Evolutionary conservation across 805 yeast genomes (phyloP).

Genomic region (Candida ponderosae): DNA sequence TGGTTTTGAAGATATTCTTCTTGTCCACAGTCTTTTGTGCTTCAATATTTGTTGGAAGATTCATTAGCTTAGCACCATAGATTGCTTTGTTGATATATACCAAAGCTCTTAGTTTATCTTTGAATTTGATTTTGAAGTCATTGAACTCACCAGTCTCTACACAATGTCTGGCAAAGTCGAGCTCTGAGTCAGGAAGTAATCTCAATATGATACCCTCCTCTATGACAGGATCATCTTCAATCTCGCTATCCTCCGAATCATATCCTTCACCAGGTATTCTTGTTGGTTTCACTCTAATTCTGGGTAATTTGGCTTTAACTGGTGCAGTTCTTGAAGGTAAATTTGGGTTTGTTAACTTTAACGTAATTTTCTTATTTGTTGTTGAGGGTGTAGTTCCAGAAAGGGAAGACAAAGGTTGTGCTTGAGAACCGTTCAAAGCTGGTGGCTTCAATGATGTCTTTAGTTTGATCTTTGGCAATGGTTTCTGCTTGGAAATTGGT

Average conservation of each 20-base stretch:
- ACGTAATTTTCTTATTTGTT: not conserved
- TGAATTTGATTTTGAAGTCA: conserved; percentile 72
- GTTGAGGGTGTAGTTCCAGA: too few relatives aligned
- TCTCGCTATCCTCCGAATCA: conserved; percentile 93
- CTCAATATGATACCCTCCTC: conserved; percentile 83
- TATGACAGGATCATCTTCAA: conserved; percentile 88
- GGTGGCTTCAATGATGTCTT: not conserved
- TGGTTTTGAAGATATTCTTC: conserved; percentile 79
- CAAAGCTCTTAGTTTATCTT: conserved; percentile 72
- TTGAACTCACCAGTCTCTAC: conserved; percentile 72
- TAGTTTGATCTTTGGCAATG: conserved; percentile 1
- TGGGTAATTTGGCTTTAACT: conserved; percentile 19
- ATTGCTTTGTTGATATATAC: conserved; percentile 59
- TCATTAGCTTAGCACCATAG: conserved; percentile 82
- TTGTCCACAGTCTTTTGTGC: conserved; percentile 82
- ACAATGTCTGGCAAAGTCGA: conserved; percentile 69
- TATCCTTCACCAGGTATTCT: conserved; percentile 91
- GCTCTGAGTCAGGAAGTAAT: conserved; percentile 56
- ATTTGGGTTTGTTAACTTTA: not conserved
- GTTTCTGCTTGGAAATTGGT: not conserved
- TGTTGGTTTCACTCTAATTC: conserved; percentile 47
- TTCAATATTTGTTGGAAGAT: conserved; percentile 83
- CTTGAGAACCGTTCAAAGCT: too few relatives aligned
- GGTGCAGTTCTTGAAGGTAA: not conserved
- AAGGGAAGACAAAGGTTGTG: too few relatives aligned